Conservation (phyloP, 2,329 filamentous ascomycete genomes). For the Cercospora sojina region DNA sequence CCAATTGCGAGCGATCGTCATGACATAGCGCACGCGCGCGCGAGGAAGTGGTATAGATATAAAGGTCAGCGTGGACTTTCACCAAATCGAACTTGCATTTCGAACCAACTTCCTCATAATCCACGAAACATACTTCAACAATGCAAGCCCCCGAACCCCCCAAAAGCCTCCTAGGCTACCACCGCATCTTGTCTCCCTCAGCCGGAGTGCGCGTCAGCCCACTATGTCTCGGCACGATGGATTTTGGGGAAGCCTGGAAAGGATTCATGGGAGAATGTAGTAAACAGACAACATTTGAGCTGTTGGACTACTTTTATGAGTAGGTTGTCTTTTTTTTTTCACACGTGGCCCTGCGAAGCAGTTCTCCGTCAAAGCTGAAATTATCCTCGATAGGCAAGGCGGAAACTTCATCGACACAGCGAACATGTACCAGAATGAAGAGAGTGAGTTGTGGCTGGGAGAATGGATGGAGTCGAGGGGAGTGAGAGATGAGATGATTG, state of each 20-base stretch:
- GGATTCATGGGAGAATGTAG: slow-evolving; percentile 33
- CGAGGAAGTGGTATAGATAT: neutral
- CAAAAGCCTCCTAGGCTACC: slow-evolving; percentile 24
- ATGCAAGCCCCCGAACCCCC: neutral
- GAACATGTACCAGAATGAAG: slow-evolving; percentile 39
- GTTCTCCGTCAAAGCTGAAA: neutral
- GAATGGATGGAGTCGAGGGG: slow-evolving; percentile 30
- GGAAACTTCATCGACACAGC: slow-evolving; percentile 48
- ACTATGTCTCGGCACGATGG: slow-evolving; percentile 56
- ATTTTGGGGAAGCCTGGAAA: slow-evolving; percentile 53
- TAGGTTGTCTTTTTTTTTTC: neutral
- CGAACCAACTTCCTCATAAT: neutral
- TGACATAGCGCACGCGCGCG: neutral
- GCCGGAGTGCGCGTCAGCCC: slow-evolving; percentile 53
- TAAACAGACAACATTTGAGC: slow-evolving; percentile 36
- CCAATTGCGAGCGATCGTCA: neutral
- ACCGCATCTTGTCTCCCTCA: slow-evolving; percentile 51
- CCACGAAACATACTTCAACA: neutral
- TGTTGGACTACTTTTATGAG: slow-evolving; percentile 38
- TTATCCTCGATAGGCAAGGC: slow-evolving; percentile 13
- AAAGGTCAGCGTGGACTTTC: neutral
- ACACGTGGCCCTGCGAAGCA: neutral
- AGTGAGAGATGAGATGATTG: slow-evolving; percentile 66
- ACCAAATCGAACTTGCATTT: neutral
- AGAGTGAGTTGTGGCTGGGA: slow-evolving; percentile 37